Evolutionary conservation across 2,329 filamentous ascomycete species (phyloP), one percentile per base, ranked within the genome.

Genomic region (Hypoxylon sp.): DNA sequence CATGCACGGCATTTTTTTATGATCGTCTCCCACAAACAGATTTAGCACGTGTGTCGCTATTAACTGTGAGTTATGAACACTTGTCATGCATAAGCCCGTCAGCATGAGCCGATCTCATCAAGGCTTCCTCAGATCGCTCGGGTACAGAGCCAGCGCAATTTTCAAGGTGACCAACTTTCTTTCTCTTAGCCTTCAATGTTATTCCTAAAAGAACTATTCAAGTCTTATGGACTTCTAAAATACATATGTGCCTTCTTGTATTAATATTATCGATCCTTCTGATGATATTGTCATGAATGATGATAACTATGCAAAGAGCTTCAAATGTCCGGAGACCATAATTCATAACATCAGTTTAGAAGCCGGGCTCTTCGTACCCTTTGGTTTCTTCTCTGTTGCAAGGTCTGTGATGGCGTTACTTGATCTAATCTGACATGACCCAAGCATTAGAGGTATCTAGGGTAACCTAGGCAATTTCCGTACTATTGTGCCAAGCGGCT

Each of bases 401-500:
- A 73, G 71, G 81, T 83, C 80, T 19, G 77, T 84, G 82, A 83
- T 76, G 81, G 81, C 76, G 81, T 84, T 82, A 88, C 87, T 89
- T 89, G 87, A 89, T 88, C 87, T 89, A 88, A 89, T 89, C 86
- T 88, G 86, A 89, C 77, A 81, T 78, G 79, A 71, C 72, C 70
- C 61, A 59, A 68, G 74, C 63, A 24, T 50, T 19, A 51, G 9
- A 51, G 9, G 10, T 17, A 24, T 14, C 37, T n/a, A 47, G 22
- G 53, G 48, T 24, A 59, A 35, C 33, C 17, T 53, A 53, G 17
- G 47, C 9, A 35, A 52, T 66, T 52, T 35, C 46, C 19, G 46
- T 50, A n/a, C 52, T 42, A 19, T 57, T 29, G 24, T 24, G 55
- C 63, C 63, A 62, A 69, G 66, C 53, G 24, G 47, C 9, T 31